These are phyloP conservation scores for Domatiomyces catenatus DNA, from an alignment of 2,329 filamentous ascomycete genomes.

Conservation along the genomic window DNA sequence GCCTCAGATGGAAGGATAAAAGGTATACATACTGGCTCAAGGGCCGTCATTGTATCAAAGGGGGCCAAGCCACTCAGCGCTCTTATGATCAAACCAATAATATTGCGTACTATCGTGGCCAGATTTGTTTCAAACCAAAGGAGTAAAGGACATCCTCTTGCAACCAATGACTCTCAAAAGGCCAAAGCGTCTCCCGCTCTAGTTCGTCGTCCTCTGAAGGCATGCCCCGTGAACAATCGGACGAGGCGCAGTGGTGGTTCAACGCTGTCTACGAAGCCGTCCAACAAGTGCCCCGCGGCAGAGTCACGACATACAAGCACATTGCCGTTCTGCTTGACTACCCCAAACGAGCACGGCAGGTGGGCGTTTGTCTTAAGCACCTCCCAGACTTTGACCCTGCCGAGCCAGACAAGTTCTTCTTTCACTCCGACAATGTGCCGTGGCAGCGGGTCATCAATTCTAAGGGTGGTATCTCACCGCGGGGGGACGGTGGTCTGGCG, in stretches of 20 bases:
- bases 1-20: no score
- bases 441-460: slow-evolving; percentile 91
- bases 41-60: no score
- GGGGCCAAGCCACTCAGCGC: no score
- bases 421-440: slow-evolving; percentile 65
- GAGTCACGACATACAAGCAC: slow-evolving; percentile 73
- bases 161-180: no score
- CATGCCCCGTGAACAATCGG: slow-evolving; percentile 28
- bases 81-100: no score
- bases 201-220: no score
- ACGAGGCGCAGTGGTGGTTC: slow-evolving; percentile 35
- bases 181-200: no score
- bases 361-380: slow-evolving; percentile 80
- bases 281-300: slow-evolving; percentile 68
- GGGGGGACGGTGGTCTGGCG: slow-evolving; percentile 25
- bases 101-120: no score
- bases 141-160: no score
- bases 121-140: no score
- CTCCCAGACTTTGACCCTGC: slow-evolving; percentile 42
- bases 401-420: slow-evolving; percentile 34
- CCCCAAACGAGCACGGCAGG: slow-evolving; percentile 61
- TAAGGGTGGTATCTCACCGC: slow-evolving; percentile 70
- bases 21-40: no score
- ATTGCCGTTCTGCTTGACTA: slow-evolving; percentile 46
- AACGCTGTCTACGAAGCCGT: slow-evolving; percentile 65